phyloP scores from a whole-genome alignment of 495 filamentous ascomycete genomes.

The Neurospora hispaniola region DNA sequence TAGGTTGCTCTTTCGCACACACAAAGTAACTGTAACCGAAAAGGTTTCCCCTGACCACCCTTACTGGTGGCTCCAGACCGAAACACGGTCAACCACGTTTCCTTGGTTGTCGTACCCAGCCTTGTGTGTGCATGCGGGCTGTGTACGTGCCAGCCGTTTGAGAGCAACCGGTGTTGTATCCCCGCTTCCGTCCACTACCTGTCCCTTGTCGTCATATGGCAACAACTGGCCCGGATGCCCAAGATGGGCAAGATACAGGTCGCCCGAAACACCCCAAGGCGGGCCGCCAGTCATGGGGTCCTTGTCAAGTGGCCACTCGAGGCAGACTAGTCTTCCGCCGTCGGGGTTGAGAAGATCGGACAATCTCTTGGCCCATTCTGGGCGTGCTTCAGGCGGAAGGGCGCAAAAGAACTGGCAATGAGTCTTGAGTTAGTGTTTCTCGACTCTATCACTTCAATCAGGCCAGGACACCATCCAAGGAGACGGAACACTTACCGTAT shows the following conservation, averaged over 20 bases:
- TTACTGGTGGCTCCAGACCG: constrained; percentile 32
- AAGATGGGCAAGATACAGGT: constrained; percentile 58
- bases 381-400: constrained; percentile 51
- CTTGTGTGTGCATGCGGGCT: constrained; percentile 59
- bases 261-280: constrained; percentile 52
- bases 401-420: constrained; percentile 63
- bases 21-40: background rate
- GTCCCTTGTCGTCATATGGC: constrained; percentile 46
- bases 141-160: constrained; percentile 50
- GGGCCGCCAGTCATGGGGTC: constrained; percentile 51
- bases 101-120: constrained; percentile 37
- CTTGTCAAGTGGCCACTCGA: constrained; percentile 74
- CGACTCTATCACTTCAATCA: background rate
- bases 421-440: constrained; percentile 1
- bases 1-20: background rate
- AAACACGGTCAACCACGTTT: constrained; percentile 49
- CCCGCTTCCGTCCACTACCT: constrained; percentile 23
- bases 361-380: constrained; percentile 60
- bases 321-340: constrained; percentile 58
- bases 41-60: background rate
- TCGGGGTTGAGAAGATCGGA: constrained; percentile 49
- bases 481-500: constrained; percentile 49
- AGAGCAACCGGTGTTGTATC: constrained; percentile 36
- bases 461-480: background rate
- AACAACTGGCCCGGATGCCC: constrained; percentile 55